Evolutionary conservation across 768 basidiomycete species (phyloP).

Genomic region (Dendrothele bispora): DNA sequence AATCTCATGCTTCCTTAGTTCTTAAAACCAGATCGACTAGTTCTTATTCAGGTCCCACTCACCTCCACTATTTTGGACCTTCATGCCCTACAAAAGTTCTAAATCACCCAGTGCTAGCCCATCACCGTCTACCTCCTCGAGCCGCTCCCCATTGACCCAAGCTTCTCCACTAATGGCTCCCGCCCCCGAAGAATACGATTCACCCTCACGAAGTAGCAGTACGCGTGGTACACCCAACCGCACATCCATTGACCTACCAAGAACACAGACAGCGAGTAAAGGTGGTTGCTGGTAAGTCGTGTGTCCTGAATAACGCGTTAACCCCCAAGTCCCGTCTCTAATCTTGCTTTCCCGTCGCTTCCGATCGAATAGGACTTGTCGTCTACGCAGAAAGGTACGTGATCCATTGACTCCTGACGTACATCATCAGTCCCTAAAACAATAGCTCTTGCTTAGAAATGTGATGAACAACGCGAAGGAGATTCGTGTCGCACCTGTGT

Average conservation of each 20-base stretch:
- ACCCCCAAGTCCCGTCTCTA: no score
- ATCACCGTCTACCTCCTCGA: constrained; percentile 42
- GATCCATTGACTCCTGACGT: neutral
- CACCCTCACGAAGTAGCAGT: constrained; percentile 31
- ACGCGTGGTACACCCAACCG: constrained; percentile 47
- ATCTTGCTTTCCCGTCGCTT: no score
- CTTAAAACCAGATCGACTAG: constrained; percentile 19
- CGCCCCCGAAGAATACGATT: constrained; percentile 36
- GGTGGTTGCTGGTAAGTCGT: constrained; percentile 77
- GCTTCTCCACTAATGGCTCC: constrained; percentile 33
- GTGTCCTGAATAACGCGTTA: constrained; percentile 8
- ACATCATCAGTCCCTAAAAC: constrained; percentile 11
- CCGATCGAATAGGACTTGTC: constrained; percentile 64
- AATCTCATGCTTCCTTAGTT: constrained; percentile 9
- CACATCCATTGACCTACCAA: constrained; percentile 49
- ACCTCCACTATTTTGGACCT: constrained; percentile 17
- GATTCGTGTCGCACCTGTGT: constrained; percentile 82
- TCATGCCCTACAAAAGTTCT: constrained; percentile 52
- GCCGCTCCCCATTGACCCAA: constrained; percentile 45
- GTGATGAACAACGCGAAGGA: constrained; percentile 80
- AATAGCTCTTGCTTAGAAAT: constrained; percentile 61
- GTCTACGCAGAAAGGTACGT: constrained; percentile 74
- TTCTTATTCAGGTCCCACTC: constrained; percentile 21
- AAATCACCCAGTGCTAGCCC: constrained; percentile 49
- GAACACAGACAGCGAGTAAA: constrained; percentile 56